These are phyloP conservation scores for Apiospora rasikravindrae DNA, from an alignment of 2,329 filamentous ascomycete genomes.

Conservation along the genomic window DNA sequence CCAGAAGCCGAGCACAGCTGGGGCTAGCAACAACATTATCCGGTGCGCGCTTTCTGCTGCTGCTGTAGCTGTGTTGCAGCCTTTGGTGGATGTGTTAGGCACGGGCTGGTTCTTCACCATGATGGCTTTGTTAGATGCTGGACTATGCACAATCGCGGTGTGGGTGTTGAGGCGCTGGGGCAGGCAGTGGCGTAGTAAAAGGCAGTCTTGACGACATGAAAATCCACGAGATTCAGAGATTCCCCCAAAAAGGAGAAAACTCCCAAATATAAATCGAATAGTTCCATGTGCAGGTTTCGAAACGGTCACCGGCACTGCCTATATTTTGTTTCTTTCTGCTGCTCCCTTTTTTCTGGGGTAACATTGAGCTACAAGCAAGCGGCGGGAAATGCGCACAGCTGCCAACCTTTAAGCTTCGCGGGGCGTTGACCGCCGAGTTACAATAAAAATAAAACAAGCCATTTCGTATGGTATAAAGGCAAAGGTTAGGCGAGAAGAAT, in stretches of 20 bases:
- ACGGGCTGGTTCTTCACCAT: slow-evolving; percentile 50
- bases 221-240: background rate
- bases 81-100: slow-evolving; percentile 38
- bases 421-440: background rate
- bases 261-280: background rate
- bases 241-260: background rate
- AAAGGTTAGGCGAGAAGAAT: background rate
- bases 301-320: background rate
- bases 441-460: background rate
- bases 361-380: background rate
- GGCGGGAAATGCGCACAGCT: background rate
- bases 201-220: background rate
- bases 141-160: background rate
- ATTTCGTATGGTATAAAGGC: background rate
- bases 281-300: background rate
- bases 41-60: slow-evolving; percentile 27
- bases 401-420: background rate
- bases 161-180: background rate
- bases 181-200: background rate
- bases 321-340: background rate
- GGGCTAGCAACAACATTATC: slow-evolving; percentile 26
- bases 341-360: background rate
- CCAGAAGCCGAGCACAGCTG: slow-evolving; percentile 27
- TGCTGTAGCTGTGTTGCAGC: slow-evolving; percentile 29
- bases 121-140: slow-evolving; percentile 20